These are phyloP conservation scores for Paecilomyces niveus DNA, from an alignment of 2,329 filamentous ascomycete species.

Conservation along the genomic window DNA sequence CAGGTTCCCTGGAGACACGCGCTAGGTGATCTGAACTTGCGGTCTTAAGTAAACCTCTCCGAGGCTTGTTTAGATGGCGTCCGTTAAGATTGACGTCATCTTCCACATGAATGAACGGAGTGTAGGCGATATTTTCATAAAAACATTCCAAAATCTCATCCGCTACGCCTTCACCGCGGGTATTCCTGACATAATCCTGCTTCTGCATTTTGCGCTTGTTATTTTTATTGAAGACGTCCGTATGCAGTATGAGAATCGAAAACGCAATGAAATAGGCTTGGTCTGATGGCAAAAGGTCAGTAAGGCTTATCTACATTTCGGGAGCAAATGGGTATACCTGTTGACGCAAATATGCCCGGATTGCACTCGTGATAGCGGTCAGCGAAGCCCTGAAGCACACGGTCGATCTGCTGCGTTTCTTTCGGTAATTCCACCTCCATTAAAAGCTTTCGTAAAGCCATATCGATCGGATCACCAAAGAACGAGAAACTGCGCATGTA, in stretches of 20 bases:
- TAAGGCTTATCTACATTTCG: constrained; percentile 3
- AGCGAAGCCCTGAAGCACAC: constrained; percentile 87
- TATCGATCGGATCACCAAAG: constrained; percentile 95
- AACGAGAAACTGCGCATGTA: constrained; percentile 95
- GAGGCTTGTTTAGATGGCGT: constrained; percentile 63
- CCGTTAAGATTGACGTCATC: constrained; percentile 71
- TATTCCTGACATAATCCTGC: constrained; percentile 90
- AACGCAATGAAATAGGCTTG: constrained; percentile 99
- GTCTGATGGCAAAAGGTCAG: constrained; percentile 42
- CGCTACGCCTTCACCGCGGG: constrained; percentile 81
- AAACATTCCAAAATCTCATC: constrained; percentile 92
- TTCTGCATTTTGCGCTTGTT: constrained; percentile 99
- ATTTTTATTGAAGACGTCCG: constrained; percentile 99
- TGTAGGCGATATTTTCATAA: constrained; percentile 98
- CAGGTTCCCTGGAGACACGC: constrained; percentile 67
- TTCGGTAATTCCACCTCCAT: constrained; percentile 96
- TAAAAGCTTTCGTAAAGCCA: constrained; percentile 89
- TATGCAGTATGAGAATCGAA: constrained; percentile 90
- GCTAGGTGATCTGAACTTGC: constrained; percentile 57
- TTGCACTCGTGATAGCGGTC: constrained; percentile 98
- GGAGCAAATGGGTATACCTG: constrained; percentile 40
- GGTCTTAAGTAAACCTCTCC: constrained; percentile 63
- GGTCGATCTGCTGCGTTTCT: constrained; percentile 96
- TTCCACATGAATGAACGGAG: constrained; percentile 95
- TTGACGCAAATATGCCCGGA: constrained; percentile 82